phyloP scores from a whole-genome alignment of 192 early-diverging fungal species.

The Coemansia sp. region DNA sequence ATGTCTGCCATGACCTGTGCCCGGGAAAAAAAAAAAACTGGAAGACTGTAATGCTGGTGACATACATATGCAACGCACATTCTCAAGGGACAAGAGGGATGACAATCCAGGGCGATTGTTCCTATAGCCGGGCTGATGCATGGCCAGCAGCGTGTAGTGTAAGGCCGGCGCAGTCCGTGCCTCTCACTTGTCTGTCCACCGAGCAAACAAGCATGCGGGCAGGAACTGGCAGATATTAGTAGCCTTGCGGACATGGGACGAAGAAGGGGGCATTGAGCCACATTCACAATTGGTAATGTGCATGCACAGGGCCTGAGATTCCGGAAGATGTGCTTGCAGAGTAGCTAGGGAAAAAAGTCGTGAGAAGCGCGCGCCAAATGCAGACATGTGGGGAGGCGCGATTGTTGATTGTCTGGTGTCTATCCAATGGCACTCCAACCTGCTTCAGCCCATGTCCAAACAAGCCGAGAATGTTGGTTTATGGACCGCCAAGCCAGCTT shows the following conservation, averaged over 20 bases:
- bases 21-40: neutral
- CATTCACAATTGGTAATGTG: conserved; percentile 1
- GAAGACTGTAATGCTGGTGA: neutral
- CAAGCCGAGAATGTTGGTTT: neutral
- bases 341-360: neutral
- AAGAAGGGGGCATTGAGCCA: neutral
- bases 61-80: conserved; percentile 4
- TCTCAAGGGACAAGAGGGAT: neutral
- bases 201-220: neutral
- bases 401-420: conserved; percentile 10
- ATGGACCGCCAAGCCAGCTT: neutral
- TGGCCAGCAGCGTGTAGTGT: neutral
- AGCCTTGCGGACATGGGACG: neutral
- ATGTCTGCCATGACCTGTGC: conserved; percentile 11
- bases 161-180: neutral
- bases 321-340: neutral
- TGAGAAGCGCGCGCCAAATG: neutral
- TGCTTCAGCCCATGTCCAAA: neutral
- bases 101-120: conserved; percentile 6
- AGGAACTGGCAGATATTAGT: neutral
- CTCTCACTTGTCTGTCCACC: neutral
- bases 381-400: neutral
- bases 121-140: conserved; percentile 8
- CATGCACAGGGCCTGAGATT: neutral
- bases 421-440: neutral